phyloP scores from a whole-genome alignment of 345 rosid genomes.

The Moricandia arvensis region DNA sequence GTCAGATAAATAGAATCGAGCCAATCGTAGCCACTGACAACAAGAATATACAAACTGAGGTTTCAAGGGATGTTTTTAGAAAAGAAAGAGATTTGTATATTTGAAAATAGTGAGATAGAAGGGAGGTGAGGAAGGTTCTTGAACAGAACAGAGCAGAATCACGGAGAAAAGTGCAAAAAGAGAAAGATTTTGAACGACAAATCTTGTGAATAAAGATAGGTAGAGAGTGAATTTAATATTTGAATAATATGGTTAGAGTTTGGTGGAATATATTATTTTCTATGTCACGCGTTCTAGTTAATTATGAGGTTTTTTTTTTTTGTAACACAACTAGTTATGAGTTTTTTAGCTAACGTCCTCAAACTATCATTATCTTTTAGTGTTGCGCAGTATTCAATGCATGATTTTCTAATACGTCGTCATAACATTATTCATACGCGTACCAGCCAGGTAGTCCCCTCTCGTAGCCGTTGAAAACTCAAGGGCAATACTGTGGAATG shows the following conservation, averaged over 20 bases:
- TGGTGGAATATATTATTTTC: background rate
- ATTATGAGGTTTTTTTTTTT: conserved; percentile 1
- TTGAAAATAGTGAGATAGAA: background rate
- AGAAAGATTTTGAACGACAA: background rate
- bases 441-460: background rate
- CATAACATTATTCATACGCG: background rate
- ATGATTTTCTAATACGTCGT: background rate
- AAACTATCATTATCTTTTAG: background rate
- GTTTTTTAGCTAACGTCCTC: background rate
- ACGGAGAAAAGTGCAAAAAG: conserved; percentile 25
- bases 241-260: background rate
- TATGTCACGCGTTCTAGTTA: conserved; percentile 18
- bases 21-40: conserved; percentile 10
- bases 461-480: background rate
- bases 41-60: conserved; percentile 23
- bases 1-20: background rate
- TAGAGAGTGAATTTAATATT: background rate
- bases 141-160: conserved; percentile 20
- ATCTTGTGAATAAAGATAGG: conserved; percentile 18
- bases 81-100: background rate
- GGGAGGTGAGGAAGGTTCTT: conserved; percentile 4
- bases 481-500: background rate
- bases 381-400: background rate
- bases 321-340: too few species aligned
- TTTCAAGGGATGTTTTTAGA: background rate